Conservation (phyloP, 352 stramenopile genomes). For the Blastocystis sp. region DNA sequence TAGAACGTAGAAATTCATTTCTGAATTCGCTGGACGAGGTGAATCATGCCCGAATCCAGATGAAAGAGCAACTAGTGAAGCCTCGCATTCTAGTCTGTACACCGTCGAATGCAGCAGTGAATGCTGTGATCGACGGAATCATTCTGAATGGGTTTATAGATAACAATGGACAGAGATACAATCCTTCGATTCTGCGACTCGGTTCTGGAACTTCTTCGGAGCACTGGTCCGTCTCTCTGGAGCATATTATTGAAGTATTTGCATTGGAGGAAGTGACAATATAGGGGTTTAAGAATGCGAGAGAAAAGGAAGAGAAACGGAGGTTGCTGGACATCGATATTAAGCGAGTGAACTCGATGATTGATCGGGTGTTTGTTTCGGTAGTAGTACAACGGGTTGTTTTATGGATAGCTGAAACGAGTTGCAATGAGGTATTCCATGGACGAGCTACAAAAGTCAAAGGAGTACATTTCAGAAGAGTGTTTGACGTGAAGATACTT, state of each 20-base stretch:
- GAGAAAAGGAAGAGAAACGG: background rate
- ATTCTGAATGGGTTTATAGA: constrained; percentile 74
- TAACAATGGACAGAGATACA: constrained; percentile 41
- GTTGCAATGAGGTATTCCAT: background rate
- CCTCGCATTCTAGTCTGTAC: constrained; percentile 62
- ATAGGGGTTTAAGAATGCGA: constrained; percentile 15
- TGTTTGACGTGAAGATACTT: background rate
- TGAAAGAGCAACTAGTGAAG: constrained; percentile 35
- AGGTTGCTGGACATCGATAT: background rate
- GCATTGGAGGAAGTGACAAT: background rate
- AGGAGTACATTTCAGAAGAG: background rate
- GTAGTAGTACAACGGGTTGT: background rate
- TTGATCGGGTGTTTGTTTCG: constrained; percentile 29
- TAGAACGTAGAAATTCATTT: background rate
- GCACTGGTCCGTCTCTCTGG: constrained; percentile 49
- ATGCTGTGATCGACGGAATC: constrained; percentile 78
- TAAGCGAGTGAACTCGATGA: background rate
- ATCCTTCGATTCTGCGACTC: constrained; percentile 45
- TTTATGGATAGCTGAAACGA: constrained; percentile 36
- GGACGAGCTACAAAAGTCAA: background rate
- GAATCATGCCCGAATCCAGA: constrained; percentile 42
- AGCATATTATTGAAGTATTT: constrained; percentile 46
- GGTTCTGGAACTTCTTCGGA: constrained; percentile 8
- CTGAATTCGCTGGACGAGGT: constrained; percentile 6
- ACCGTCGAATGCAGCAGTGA: constrained; percentile 80